These are phyloP conservation scores for Ceratocystis eucalypticola DNA, from an alignment of 2,329 filamentous ascomycete genomes.

Conservation along the genomic window DNA sequence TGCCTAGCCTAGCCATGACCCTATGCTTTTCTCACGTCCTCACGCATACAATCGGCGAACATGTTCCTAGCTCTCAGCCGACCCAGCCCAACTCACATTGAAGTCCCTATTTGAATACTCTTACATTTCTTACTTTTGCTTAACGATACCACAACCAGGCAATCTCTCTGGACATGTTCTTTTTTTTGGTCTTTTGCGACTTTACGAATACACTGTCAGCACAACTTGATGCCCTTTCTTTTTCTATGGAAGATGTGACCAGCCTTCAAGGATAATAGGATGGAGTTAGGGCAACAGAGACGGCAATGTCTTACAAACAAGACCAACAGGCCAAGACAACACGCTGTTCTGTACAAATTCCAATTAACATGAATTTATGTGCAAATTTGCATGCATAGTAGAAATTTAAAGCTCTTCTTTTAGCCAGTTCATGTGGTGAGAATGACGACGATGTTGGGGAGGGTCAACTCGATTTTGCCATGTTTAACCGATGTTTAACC, in stretches of 20 bases:
- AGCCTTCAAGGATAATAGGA: not conserved
- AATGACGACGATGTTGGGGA: not conserved
- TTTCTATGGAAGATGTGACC: no score
- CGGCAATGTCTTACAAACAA: not conserved
- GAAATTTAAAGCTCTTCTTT: not conserved
- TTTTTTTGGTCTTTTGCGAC: not conserved
- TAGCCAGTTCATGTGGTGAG: not conserved
- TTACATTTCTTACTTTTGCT: not conserved
- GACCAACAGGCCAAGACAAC: not conserved
- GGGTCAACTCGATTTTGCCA: not conserved
- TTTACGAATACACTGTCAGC: not conserved
- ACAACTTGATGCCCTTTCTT: not conserved
- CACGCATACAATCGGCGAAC: not conserved
- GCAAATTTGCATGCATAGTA: not conserved
- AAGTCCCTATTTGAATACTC: not conserved
- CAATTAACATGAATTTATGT: not conserved
- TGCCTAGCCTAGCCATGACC: not conserved
- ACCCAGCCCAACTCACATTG: not conserved
- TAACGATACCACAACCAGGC: constrained; percentile 4
- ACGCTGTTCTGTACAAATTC: not conserved
- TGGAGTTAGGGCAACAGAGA: not conserved
- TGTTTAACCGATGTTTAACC: constrained; percentile 19
- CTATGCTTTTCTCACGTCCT: not conserved
- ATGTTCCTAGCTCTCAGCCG: not conserved
- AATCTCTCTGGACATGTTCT: not conserved